These are phyloP conservation scores for Penicillium occitanis DNA, from an alignment of 2,329 filamentous ascomycete genomes.

Conservation along the genomic window DNA sequence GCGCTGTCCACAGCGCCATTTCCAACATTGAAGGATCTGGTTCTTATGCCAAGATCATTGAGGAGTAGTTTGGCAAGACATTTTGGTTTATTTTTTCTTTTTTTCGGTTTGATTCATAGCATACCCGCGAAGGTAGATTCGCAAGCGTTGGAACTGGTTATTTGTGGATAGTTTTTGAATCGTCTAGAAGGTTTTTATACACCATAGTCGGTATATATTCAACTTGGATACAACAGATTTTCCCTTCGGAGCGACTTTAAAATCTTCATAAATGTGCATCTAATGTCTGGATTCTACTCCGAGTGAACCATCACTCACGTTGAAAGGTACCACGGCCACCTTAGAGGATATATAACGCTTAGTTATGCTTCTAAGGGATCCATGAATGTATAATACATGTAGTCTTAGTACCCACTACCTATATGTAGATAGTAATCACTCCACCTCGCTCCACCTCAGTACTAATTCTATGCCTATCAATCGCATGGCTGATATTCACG, in stretches of 20 bases:
- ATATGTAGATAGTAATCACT: no score
- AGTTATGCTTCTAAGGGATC: no score
- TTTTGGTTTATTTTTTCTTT: not conserved
- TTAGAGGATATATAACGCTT: no score
- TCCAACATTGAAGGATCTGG: conserved; percentile 55
- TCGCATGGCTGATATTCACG: not conserved
- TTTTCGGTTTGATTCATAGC: conserved; percentile 11
- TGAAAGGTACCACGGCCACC: no score
- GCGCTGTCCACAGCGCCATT: conserved; percentile 82
- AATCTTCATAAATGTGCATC: no score
- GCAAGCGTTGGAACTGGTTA: conserved; percentile 17
- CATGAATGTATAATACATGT: no score
- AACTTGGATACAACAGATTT: not conserved
- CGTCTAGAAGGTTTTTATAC: not conserved
- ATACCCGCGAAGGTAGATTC: conserved; percentile 20
- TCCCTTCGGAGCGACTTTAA: no score
- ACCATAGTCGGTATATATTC: not conserved
- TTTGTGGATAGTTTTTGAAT: conserved; percentile 2
- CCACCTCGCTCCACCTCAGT: not conserved
- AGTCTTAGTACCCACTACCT: no score
- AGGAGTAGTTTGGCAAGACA: conserved; percentile 3
- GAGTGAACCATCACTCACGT: no score
- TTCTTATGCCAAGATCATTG: conserved; percentile 3
- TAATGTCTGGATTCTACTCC: no score
- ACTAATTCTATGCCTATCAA: not conserved